Conservation (phyloP, 2,329 filamentous ascomycete species). For the Aspergillus udagawae region DNA sequence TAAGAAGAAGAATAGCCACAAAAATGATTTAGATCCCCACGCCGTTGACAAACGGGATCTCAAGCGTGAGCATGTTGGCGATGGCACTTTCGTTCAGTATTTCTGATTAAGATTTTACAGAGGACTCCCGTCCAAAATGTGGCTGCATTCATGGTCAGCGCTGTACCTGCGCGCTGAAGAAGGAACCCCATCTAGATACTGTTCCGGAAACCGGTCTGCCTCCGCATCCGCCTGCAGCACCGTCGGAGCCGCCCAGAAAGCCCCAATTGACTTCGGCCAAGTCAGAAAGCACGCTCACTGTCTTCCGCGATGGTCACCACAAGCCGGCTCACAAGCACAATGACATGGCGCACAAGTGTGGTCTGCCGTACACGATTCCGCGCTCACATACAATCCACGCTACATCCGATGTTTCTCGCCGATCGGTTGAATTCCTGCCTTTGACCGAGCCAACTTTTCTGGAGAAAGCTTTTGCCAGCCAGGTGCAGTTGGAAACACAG, state of each 20-base stretch:
- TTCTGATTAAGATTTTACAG: constrained; percentile 34
- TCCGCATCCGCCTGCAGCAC: constrained; percentile 36
- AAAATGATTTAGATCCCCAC: constrained; percentile 33
- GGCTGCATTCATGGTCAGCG: constrained; percentile 57
- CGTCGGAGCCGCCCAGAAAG: constrained; percentile 48
- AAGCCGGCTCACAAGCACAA: constrained; percentile 63
- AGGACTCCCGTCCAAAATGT: constrained; percentile 35
- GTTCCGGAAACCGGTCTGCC: constrained; percentile 45
- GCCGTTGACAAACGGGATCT: constrained; percentile 33
- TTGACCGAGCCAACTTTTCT: constrained; percentile 30
- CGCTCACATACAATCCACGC: constrained; percentile 49
- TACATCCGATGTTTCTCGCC: constrained; percentile 44
- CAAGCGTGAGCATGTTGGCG: constrained; percentile 35
- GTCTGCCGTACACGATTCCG: constrained; percentile 60
- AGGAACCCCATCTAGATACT: constrained; percentile 50
- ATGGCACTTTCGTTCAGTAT: constrained; percentile 21
- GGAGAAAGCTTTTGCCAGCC: constrained; percentile 25
- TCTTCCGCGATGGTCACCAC: constrained; percentile 62
- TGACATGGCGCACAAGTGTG: constrained; percentile 59
- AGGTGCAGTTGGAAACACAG: constrained; percentile 27
- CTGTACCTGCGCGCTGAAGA: constrained; percentile 59
- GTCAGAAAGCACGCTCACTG: constrained; percentile 57
- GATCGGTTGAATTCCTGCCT: constrained; percentile 52
- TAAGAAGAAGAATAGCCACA: constrained; percentile 65
- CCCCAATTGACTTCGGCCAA: constrained; percentile 55